phyloP scores from a whole-genome alignment of 495 filamentous ascomycete species.

The Tetracladium setigerum region DNA sequence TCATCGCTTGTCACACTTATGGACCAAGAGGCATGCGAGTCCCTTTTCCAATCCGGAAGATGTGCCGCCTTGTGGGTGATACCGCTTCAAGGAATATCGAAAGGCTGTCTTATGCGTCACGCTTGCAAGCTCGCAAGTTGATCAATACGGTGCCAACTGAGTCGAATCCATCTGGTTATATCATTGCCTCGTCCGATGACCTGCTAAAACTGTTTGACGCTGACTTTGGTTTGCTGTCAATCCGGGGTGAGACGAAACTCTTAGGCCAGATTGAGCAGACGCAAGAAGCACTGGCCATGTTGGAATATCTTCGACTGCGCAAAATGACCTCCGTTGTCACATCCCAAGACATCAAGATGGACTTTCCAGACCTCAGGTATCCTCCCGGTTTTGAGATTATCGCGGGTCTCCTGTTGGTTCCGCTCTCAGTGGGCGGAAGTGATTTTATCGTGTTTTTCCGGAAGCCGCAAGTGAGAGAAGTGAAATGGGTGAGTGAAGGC shows the following conservation, averaged over 20 bases:
- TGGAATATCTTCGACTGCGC: constrained; percentile 79
- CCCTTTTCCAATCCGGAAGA: constrained; percentile 83
- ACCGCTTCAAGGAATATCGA: constrained; percentile 85
- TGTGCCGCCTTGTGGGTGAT: constrained; percentile 90
- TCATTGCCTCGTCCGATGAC: constrained; percentile 86
- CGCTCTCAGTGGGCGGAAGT: constrained; percentile 63
- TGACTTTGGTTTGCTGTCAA: constrained; percentile 81
- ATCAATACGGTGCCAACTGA: constrained; percentile 74
- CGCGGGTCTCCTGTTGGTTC: constrained; percentile 78
- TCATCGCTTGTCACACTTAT: constrained; percentile 85
- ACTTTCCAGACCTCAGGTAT: constrained; percentile 81
- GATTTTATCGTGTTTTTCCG: constrained; percentile 95
- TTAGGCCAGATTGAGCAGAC: constrained; percentile 66
- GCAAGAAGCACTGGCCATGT: constrained; percentile 77
- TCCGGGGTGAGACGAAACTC: constrained; percentile 82
- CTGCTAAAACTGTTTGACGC: constrained; percentile 79
- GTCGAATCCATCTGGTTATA: constrained; percentile 83
- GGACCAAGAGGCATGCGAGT: constrained; percentile 76
- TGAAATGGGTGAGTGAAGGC: constrained; percentile 36
- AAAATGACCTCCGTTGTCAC: constrained; percentile 69
- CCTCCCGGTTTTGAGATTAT: constrained; percentile 71
- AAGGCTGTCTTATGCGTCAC: constrained; percentile 76
- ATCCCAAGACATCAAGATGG: constrained; percentile 66
- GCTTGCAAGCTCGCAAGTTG: constrained; percentile 73
- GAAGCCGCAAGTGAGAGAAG: constrained; percentile 66